A percentile compares a stretch with the other conserved stretches of the same genome.
phyloP scores from a whole-genome alignment of 208 protist genomes.

The Trypanosoma mega region DNA sequence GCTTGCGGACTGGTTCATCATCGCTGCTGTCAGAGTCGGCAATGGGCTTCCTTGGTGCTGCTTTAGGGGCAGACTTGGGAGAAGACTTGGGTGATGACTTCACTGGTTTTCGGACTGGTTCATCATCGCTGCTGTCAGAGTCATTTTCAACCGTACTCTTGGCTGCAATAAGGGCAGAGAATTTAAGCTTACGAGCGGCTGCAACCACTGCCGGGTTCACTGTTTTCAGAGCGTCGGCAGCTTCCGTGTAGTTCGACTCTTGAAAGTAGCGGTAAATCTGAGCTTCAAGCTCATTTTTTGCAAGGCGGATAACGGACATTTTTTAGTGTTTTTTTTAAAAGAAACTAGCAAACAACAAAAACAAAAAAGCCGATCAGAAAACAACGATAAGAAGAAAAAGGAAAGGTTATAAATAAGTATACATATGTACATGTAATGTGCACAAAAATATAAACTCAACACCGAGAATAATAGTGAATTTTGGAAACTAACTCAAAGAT shows the following conservation, averaged over 20 bases:
- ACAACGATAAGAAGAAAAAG: slow-evolving; percentile 5
- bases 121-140: slow-evolving; percentile 26
- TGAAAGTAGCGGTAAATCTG: slow-evolving; percentile 87
- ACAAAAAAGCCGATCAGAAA: background rate
- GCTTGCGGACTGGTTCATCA: slow-evolving; percentile 65
- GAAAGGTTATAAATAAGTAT: slow-evolving; percentile 3
- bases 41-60: slow-evolving; percentile 26
- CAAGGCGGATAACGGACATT: slow-evolving; percentile 44
- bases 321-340: slow-evolving; percentile 6
- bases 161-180: slow-evolving; percentile 49
- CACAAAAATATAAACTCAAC: background rate
- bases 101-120: slow-evolving; percentile 26
- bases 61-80: slow-evolving; percentile 26
- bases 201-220: slow-evolving; percentile 60
- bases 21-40: slow-evolving; percentile 40
- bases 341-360: slow-evolving; percentile 2
- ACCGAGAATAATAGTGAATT: too few species aligned
- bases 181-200: slow-evolving; percentile 47
- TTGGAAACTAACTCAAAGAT: too few species aligned
- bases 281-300: slow-evolving; percentile 81
- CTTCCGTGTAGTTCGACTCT: slow-evolving; percentile 59
- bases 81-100: slow-evolving; percentile 34
- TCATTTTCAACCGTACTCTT: slow-evolving; percentile 26
- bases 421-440: background rate
- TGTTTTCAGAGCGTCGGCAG: slow-evolving; percentile 69